phyloP scores from a whole-genome alignment of 2,329 filamentous ascomycete genomes.

The Bertia moriformis region DNA sequence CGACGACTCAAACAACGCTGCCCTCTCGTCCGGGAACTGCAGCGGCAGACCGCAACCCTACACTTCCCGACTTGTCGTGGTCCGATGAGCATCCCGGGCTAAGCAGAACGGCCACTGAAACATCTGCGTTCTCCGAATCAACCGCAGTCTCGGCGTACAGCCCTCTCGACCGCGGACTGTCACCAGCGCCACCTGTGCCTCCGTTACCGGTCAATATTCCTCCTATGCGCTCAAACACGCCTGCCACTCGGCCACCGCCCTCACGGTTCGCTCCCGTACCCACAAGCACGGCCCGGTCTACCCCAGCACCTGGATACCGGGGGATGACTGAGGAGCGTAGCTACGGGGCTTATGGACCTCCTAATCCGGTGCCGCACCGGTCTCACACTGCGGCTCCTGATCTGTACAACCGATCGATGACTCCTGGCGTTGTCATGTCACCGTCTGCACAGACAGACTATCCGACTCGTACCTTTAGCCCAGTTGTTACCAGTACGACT shows the following conservation, averaged over 20 bases:
- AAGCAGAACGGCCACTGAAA: background rate
- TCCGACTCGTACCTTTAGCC: background rate
- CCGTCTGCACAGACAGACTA: background rate
- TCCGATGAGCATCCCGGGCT: background rate
- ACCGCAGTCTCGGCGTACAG: background rate
- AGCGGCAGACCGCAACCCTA: background rate
- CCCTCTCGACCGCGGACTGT: background rate
- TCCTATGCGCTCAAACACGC: background rate
- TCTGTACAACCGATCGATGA: background rate
- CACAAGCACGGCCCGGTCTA: background rate
- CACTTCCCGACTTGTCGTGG: background rate
- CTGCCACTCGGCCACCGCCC: background rate
- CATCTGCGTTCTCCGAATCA: background rate
- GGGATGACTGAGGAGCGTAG: background rate
- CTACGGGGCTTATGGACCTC: background rate
- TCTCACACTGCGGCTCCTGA: background rate
- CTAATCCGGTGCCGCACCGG: background rate
- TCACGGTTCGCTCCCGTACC: no score
- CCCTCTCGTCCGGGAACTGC: background rate
- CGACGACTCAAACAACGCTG: constrained; percentile 1
- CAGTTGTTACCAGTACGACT: background rate
- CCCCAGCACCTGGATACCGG: background rate
- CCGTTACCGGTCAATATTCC: background rate
- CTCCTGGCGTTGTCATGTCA: background rate
- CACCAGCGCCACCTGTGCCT: background rate